Evolutionary conservation across 352 stramenopile species (phyloP), one percentile per base, ranked within the genome.

Genomic region (Phytophthora brassicae): DNA sequence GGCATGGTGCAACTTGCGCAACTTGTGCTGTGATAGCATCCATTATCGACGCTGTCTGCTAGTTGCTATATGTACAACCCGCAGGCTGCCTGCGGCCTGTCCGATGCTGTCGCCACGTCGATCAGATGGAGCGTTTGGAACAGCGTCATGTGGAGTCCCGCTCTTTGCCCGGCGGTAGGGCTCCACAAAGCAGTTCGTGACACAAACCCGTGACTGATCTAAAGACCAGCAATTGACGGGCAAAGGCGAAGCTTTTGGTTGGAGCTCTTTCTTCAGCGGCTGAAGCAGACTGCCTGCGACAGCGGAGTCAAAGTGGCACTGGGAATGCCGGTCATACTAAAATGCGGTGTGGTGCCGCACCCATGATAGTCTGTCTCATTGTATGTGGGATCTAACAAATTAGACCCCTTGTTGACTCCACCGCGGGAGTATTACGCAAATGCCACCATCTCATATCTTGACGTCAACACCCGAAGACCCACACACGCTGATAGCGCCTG

Each of bases 331-430:
- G 57, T 31, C 38, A 6, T 12, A 47, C 51, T 59, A 58, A 52
- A 60, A 58, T 42, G 33, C n/a, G n/a, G 31, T 66, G 58, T 33
- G 58, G 58, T 66, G 58, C 50, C 24, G 46, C n/a, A 22, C 6
- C 29, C 6, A 28, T 39, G 33, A 24, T 42, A 29, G 50, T 49
- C 38, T 44, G 24, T 31, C 38, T 16, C 19, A 36, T 51, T 60
- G 52, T 60, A 51, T 44, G 26, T 2, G 12, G 20, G 33, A 39
- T 39, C 5, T 39, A n/a, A 39, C 33, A 39, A 39, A 39, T 39
- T 14, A 17, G 8, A 41, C n/a, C n/a, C n/a, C n/a, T 22, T 66
- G 58, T 60, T 66, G 58, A 66, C 58, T 60, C 58, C 58, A 60
- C 43, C n/a, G 38, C 28, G 29, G 1, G 49, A 50, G 14, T 41